phyloP scores from a whole-genome alignment of 1,284 basidiomycete genomes.

The Macrocystidia cucumis region DNA sequence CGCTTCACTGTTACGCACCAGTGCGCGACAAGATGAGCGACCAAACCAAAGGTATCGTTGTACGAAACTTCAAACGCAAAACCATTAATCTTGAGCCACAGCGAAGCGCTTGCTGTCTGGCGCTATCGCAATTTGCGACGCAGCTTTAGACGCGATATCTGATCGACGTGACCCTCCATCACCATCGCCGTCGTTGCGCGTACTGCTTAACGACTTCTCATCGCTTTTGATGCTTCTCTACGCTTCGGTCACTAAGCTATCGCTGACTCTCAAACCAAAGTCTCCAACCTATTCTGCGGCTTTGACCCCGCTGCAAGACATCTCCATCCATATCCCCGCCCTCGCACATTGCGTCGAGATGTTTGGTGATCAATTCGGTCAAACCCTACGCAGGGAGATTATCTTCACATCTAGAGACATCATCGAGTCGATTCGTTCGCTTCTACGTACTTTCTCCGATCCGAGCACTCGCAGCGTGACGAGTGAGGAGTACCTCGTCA shows the following conservation, averaged over 20 bases:
- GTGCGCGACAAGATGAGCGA: conserved; percentile 11
- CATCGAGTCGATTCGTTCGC: conserved; percentile 22
- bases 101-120: conserved; percentile 24
- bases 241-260: conserved; percentile 52
- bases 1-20: no score
- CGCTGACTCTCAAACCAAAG: conserved; percentile 57
- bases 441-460: conserved; percentile 15
- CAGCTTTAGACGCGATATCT: conserved; percentile 27
- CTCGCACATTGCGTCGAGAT: conserved; percentile 52
- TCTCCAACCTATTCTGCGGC: conserved; percentile 49
- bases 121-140: conserved; percentile 35
- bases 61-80: no score
- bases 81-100: no score
- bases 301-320: conserved; percentile 47
- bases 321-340: conserved; percentile 43
- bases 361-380: conserved; percentile 44
- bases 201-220: conserved; percentile 48
- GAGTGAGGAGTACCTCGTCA: conserved; percentile 49
- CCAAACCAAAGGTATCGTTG: no score
- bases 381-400: conserved; percentile 45
- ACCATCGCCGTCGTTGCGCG: conserved; percentile 21
- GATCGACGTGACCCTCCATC: conserved; percentile 15
- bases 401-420: conserved; percentile 34
- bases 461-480: no score
- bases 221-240: conserved; percentile 59